phyloP scores from a whole-genome alignment of 2,329 filamentous ascomycete genomes.

The Verticillium zaregamsianum region DNA sequence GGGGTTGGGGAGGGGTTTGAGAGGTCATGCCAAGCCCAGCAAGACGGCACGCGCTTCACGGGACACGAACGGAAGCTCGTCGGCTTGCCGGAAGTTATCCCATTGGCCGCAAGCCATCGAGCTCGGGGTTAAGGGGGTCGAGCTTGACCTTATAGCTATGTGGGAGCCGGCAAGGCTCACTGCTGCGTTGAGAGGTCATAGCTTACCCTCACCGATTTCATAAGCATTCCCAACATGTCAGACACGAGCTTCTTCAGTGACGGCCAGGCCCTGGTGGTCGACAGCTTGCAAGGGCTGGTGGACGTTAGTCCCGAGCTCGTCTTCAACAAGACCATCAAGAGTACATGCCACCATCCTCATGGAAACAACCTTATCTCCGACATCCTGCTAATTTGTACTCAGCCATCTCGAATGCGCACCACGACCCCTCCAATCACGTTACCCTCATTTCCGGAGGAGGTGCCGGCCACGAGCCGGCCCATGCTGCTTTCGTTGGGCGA shows the following conservation, averaged over 20 bases:
- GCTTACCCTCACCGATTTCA: background rate
- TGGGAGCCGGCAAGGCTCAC: background rate
- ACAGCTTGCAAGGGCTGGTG: background rate
- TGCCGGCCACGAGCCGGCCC: slow-evolving; percentile 61
- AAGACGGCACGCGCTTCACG: background rate
- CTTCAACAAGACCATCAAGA: background rate
- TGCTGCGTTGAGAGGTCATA: background rate
- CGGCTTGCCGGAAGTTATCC: background rate
- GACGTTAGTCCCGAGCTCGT: background rate
- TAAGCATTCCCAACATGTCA: background rate
- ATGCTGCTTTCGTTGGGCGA: slow-evolving; percentile 59
- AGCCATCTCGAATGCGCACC: background rate
- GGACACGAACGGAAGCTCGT: background rate
- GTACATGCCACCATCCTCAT: background rate
- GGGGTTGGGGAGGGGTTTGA: background rate
- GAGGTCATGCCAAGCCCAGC: background rate
- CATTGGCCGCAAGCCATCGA: background rate
- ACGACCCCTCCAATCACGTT: background rate
- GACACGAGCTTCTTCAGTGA: background rate
- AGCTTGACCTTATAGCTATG: background rate
- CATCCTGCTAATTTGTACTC: background rate
- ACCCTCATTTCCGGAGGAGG: slow-evolving; percentile 27
- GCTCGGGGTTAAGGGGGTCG: background rate
- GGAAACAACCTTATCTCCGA: background rate
- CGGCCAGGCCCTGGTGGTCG: background rate